Percentiles rank a stretch among this genome's conserved stretches.
Evolutionary conservation across 2,329 filamentous ascomycete genomes (phyloP).

Genomic region (Sporothrix variecibatus): DNA sequence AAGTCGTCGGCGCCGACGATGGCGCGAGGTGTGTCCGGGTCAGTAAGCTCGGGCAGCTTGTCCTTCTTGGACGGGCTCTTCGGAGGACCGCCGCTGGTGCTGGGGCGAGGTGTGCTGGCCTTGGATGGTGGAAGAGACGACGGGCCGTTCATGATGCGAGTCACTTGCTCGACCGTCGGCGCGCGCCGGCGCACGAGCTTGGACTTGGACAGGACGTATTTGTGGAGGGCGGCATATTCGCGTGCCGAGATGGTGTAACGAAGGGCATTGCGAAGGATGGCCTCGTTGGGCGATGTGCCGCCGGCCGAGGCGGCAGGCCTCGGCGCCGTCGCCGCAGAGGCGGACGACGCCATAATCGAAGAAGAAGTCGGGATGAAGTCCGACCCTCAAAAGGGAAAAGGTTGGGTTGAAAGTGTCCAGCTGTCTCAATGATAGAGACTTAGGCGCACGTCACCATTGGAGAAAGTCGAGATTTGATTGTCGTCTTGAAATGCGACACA

Average conservation of each 20-base stretch:
- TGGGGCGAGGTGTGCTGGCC: conserved; percentile 27
- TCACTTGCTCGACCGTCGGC: conserved; percentile 58
- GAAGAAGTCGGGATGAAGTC: no score
- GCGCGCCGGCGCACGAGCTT: conserved; percentile 56
- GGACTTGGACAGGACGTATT: conserved; percentile 76
- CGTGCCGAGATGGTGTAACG: conserved; percentile 82
- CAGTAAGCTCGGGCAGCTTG: conserved; percentile 27
- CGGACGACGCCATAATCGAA: conserved; percentile 28
- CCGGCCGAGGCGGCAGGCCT: conserved; percentile 11
- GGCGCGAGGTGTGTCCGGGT: conserved; percentile 23
- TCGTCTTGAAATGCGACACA: not conserved
- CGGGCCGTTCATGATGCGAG: conserved; percentile 54
- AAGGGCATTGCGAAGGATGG: conserved; percentile 79
- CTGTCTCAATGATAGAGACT: not conserved
- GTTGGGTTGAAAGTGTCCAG: not conserved
- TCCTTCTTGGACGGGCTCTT: conserved; percentile 35
- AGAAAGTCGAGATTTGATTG: not conserved
- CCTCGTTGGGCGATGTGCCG: conserved; percentile 52
- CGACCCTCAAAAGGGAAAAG: not conserved
- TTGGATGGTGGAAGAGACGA: conserved; percentile 23
- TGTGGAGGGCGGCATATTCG: conserved; percentile 84
- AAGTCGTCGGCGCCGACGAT: conserved; percentile 58
- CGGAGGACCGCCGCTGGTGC: conserved; percentile 22
- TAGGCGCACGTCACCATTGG: not conserved
- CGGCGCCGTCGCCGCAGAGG: conserved; percentile 28